phyloP scores from a whole-genome alignment of 2,329 filamentous ascomycete species.

The Ascochyta fabae region DNA sequence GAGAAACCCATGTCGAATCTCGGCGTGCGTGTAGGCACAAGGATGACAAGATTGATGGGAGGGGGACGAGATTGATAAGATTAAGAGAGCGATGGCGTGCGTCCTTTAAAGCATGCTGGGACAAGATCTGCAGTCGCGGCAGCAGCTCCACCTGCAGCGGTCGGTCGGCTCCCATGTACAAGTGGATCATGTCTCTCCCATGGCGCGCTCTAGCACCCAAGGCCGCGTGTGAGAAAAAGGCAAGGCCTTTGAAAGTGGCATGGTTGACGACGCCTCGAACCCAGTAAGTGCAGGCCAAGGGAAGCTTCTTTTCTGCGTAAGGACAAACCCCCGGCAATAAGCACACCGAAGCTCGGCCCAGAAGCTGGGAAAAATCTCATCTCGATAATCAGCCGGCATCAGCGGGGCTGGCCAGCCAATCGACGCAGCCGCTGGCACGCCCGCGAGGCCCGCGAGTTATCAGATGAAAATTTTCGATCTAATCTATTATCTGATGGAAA shows the following conservation, averaged over 20 bases:
- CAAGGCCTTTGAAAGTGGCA: slow-evolving; percentile 15
- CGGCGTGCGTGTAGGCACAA: slow-evolving; percentile 1
- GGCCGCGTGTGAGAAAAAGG: slow-evolving; percentile 21
- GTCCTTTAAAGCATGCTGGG: slow-evolving; percentile 30
- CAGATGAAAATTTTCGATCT: slow-evolving; percentile 39
- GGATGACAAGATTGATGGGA: slow-evolving; percentile 9
- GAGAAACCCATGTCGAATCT: slow-evolving; percentile 37
- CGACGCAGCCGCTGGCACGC: slow-evolving; percentile 1
- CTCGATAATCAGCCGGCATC: slow-evolving; percentile 32
- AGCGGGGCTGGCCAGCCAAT: slow-evolving; percentile 25
- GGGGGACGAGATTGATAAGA: slow-evolving; percentile 37
- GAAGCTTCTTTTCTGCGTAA: slow-evolving; percentile 17
- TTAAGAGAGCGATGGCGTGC: slow-evolving; percentile 18
- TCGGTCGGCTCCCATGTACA: slow-evolving; percentile 21
- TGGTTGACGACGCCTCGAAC: slow-evolving; percentile 1
- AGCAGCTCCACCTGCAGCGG: slow-evolving; percentile 12
- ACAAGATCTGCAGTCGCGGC: slow-evolving; percentile 18
- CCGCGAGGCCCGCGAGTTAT: slow-evolving; percentile 21
- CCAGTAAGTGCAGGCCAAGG: slow-evolving; percentile 20
- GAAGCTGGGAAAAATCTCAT: slow-evolving; percentile 30
- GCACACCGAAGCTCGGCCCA: slow-evolving; percentile 32
- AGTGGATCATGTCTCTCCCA: slow-evolving; percentile 17
- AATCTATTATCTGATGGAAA: slow-evolving; percentile 39
- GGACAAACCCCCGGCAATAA: slow-evolving; percentile 26
- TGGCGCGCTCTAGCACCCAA: slow-evolving; percentile 18